Percentiles rank a stretch among this genome's conserved stretches.
phyloP scores from a whole-genome alignment of 169 alveolate genomes.

The Eimeria praecox region DNA sequence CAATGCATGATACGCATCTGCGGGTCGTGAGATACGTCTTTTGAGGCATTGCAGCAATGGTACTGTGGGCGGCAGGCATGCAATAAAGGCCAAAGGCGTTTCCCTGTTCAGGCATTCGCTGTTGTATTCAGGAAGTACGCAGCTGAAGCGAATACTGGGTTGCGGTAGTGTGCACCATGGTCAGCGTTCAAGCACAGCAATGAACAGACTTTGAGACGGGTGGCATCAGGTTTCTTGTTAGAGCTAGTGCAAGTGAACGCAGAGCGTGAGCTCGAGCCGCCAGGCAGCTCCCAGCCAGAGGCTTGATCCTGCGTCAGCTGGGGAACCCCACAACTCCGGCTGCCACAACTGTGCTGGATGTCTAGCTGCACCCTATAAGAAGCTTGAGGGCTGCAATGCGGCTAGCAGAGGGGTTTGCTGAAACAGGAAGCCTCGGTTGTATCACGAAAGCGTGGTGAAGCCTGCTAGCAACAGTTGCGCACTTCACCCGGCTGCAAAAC shows the following conservation, averaged over 20 bases:
- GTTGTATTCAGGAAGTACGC: background rate
- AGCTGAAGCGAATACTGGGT: background rate
- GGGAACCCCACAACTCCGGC: background rate
- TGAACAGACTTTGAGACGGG: background rate
- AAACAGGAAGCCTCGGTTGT: background rate
- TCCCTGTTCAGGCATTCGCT: background rate
- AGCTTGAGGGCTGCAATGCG: background rate
- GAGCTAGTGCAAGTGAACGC: background rate
- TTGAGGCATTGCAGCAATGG: too few species aligned
- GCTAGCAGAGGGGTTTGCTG: background rate
- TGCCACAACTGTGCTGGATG: background rate
- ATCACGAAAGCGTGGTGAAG: background rate
- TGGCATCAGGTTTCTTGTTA: background rate
- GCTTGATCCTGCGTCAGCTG: background rate
- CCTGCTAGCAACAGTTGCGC: background rate
- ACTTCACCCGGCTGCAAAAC: too few species aligned
- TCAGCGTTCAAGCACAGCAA: background rate
- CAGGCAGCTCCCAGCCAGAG: background rate
- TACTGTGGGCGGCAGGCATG: too few species aligned
- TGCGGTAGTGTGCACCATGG: background rate
- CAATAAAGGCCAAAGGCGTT: too few species aligned
- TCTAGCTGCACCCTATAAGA: background rate
- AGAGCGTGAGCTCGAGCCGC: background rate
- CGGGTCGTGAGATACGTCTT: background rate
- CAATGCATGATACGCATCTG: background rate